Percentiles rank a stretch among this genome's conserved stretches.
Evolutionary conservation across 371 early-diverging fungal genomes (phyloP).

Genomic region (Circinella minor): DNA sequence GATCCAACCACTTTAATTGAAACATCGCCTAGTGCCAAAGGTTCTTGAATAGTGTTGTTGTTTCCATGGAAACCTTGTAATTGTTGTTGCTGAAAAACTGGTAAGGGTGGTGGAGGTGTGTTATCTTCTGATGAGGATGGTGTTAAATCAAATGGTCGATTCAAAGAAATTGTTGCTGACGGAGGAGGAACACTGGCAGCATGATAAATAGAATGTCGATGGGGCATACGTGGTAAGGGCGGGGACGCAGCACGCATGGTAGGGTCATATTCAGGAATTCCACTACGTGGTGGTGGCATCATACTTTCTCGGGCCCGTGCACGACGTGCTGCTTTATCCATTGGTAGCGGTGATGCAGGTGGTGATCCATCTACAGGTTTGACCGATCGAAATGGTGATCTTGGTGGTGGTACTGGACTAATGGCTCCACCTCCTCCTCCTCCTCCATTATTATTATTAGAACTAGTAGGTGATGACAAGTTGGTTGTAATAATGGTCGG

Average conservation of each 20-base stretch:
- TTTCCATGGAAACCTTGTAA: background rate
- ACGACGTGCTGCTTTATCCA: constrained; percentile 29
- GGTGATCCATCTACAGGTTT: constrained; percentile 20
- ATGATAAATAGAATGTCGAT: constrained; percentile 5
- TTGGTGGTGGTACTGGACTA: constrained; percentile 28
- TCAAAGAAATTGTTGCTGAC: too few relatives aligned
- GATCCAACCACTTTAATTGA: constrained; percentile 66
- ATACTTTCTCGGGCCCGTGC: constrained; percentile 26
- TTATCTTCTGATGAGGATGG: too few relatives aligned
- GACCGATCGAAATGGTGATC: constrained; percentile 31
- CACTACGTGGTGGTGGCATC: constrained; percentile 10
- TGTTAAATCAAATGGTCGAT: too few relatives aligned
- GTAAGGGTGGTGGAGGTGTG: too few relatives aligned
- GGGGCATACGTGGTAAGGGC: constrained; percentile 26
- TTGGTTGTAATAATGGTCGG: constrained; percentile 21
- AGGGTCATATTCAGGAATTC: constrained; percentile 35
- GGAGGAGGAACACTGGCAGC: too few relatives aligned
- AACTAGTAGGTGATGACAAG: background rate
- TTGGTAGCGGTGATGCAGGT: constrained; percentile 30
- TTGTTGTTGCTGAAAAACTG: too few relatives aligned
- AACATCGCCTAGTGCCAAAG: constrained; percentile 19
- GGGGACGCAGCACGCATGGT: constrained; percentile 49
- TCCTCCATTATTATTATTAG: background rate
- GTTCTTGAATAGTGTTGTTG: constrained; percentile 18
- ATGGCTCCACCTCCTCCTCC: background rate